Evolutionary conservation across 495 filamentous ascomycete genomes (phyloP), one percentile per base, ranked within the genome.

Genomic region (Trichocladium uniseriatum): DNA sequence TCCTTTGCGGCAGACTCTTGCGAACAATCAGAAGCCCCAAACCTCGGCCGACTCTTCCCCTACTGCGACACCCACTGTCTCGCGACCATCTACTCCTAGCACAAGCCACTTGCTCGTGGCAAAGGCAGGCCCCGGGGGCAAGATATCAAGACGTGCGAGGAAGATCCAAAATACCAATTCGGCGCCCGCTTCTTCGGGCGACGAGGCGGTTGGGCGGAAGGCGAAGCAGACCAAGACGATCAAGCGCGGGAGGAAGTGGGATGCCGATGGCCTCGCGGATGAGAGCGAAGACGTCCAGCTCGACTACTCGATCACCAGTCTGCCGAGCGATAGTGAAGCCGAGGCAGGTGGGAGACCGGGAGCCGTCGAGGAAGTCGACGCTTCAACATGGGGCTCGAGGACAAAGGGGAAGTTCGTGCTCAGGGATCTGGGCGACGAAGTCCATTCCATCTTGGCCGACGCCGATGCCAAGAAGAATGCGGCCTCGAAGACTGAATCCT

Each of bases 361-460:
- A 5, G 73, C 77, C 20, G 68, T 89, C 19, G 87, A 92, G 55
- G 78, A 79, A 29, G 80, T 97, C 18, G 79, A 86, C 44, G 77
- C 82, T 32, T 82, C 82, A 10, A 77, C 84, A 16, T 92, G 86
- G 86, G 92, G 92, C 15, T 85, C 75, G 16, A 81, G 80, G 53
- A 94, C 89, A 6, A 89, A 89, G 67, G 92, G 92, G 6, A 83
- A 96, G 54, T 97, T 95, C 51, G 86, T 97, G 28, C 71, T 98
- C 57, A 95, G 84, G 56, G 92, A 98, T 57, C 65, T 98, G 42
- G 92, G 88, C 43, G 87, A 92, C 49, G 87, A 97, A 62, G 87
- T 95, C n/a, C 81, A 94, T 51, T 84, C 83, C 10, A 95, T 97
- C 42, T 73, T 96, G 29, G 78, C 81, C 36, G 82, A 84, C 6